Conservation (phyloP, 257 asterid genomes). For the Nicotiana otophora region DNA sequence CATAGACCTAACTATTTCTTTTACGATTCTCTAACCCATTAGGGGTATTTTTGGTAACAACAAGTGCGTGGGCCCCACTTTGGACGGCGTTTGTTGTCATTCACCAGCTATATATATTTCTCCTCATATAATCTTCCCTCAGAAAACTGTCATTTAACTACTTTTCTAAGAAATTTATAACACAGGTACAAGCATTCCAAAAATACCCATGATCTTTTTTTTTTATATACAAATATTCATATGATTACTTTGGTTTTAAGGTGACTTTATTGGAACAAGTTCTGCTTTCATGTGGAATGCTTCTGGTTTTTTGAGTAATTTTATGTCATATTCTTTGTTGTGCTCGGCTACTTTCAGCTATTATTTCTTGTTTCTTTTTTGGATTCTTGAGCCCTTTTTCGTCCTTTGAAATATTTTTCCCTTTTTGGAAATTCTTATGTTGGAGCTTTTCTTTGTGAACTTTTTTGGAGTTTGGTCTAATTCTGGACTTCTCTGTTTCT, state of each 20-base stretch:
- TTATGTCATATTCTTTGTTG: background rate
- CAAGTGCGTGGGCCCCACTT: background rate
- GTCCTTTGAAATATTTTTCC: background rate
- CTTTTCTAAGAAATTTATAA: background rate
- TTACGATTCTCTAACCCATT: background rate
- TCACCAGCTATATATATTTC: background rate
- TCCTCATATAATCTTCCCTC: background rate
- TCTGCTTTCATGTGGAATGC: background rate
- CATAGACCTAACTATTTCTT: too few species aligned
- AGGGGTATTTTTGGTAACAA: background rate
- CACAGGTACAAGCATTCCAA: background rate
- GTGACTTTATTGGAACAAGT: background rate
- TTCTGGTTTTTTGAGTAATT: background rate
- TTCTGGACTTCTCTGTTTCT: background rate
- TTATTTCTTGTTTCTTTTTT: background rate
- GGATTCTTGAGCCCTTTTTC: background rate
- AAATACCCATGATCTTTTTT: background rate
- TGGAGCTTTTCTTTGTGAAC: background rate
- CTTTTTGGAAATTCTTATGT: background rate
- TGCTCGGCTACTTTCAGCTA: too few species aligned
- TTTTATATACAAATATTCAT: background rate
- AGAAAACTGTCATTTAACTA: background rate
- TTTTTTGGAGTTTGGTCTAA: background rate
- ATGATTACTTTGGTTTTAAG: too few species aligned
- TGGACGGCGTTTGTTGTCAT: slow-evolving; percentile 1